phyloP scores from a whole-genome alignment of 805 yeast genomes.

The Maudiozyma turicensis region DNA sequence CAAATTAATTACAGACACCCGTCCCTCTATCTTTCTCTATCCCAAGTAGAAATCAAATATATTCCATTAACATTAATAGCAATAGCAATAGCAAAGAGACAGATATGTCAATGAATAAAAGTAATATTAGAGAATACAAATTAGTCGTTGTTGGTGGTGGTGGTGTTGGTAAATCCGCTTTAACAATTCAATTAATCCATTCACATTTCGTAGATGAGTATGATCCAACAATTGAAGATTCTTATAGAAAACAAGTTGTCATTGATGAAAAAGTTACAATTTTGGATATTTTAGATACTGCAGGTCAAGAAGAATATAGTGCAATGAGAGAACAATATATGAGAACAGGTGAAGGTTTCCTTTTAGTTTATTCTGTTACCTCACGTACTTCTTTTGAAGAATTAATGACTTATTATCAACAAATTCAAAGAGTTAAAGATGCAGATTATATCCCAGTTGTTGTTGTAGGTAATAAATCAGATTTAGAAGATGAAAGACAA shows the following conservation, averaged over 20 bases:
- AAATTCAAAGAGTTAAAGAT: slow-evolving; percentile 70
- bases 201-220: slow-evolving; percentile 94
- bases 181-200: slow-evolving; percentile 90
- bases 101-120: slow-evolving; percentile 17
- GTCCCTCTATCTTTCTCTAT: background rate
- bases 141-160: slow-evolving; percentile 97
- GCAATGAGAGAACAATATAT: slow-evolving; percentile 92
- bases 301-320: slow-evolving; percentile 95
- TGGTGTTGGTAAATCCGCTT: slow-evolving; percentile 96
- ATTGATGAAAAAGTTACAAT: slow-evolving; percentile 72
- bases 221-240: slow-evolving; percentile 95
- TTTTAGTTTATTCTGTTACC: slow-evolving; percentile 81
- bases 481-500: slow-evolving; percentile 65
- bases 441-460: slow-evolving; percentile 65
- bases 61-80: background rate
- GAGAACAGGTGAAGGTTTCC: slow-evolving; percentile 92
- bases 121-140: slow-evolving; percentile 67
- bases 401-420: slow-evolving; percentile 69
- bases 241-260: slow-evolving; percentile 78
- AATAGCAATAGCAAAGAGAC: background rate
- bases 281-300: slow-evolving; percentile 89
- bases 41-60: too few species aligned
- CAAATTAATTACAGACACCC: background rate
- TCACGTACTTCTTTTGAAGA: slow-evolving; percentile 81
- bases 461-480: slow-evolving; percentile 74